Conservation (phyloP, 1,139 yeast species). For the Saccharomyces hybrid region DNA sequence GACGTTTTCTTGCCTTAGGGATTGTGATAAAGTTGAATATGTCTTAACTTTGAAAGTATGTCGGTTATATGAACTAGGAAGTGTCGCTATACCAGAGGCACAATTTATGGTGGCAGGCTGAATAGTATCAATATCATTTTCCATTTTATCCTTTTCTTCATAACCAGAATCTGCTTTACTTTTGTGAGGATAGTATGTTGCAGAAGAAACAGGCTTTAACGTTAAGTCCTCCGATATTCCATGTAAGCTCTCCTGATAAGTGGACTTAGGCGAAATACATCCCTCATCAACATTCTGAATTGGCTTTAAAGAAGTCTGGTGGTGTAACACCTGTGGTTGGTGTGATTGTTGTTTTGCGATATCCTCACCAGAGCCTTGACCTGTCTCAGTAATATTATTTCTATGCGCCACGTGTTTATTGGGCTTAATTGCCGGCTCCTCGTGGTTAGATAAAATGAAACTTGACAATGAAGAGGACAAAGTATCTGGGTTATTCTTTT, state of each 20-base stretch:
- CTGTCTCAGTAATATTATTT: neutral
- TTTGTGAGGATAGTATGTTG: slow-evolving; percentile 61
- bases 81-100: neutral
- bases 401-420: neutral
- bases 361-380: neutral
- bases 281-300: neutral
- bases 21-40: neutral
- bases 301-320: neutral
- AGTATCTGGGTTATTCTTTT: neutral
- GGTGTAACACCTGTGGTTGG: neutral
- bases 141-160: slow-evolving; percentile 3
- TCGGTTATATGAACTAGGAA: neutral
- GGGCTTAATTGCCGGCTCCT: slow-evolving; percentile 1
- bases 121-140: slow-evolving; percentile 4
- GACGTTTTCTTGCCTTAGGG: neutral
- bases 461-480: neutral
- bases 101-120: neutral
- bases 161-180: slow-evolving; percentile 18
- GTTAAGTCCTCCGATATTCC: slow-evolving; percentile 12
- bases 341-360: neutral
- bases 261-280: neutral
- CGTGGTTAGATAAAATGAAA: neutral
- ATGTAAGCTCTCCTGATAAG: neutral
- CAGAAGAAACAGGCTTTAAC: slow-evolving; percentile 53
- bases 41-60: neutral